Evolutionary conservation across 306 rosid genomes (phyloP).

Genomic region (Glycyrrhiza uralensis): DNA sequence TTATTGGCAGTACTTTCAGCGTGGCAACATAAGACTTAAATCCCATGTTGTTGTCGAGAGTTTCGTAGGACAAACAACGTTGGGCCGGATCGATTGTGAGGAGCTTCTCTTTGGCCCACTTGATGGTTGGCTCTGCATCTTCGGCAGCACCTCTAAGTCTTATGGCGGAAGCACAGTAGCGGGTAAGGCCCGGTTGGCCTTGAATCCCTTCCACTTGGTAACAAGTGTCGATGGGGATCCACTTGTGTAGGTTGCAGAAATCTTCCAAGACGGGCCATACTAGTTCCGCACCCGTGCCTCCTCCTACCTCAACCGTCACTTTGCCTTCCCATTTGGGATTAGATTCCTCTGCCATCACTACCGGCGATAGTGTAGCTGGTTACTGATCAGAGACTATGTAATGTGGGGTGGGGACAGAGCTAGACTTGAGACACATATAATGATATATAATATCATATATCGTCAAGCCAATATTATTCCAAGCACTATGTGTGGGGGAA

Average conservation of each 20-base stretch:
- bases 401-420: background rate
- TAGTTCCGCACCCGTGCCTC: background rate
- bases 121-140: background rate
- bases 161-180: conserved; percentile 39
- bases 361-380: background rate
- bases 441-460: too few species aligned
- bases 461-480: background rate
- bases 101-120: conserved; percentile 60
- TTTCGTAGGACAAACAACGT: conserved; percentile 44
- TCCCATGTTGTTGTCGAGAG: conserved; percentile 47
- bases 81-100: conserved; percentile 40
- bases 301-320: conserved; percentile 16
- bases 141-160: background rate
- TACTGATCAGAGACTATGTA: background rate
- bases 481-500: background rate
- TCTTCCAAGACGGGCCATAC: conserved; percentile 49
- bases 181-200: conserved; percentile 47
- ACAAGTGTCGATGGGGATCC: conserved; percentile 42
- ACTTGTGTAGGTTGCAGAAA: conserved; percentile 52
- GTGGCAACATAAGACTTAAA: conserved; percentile 44
- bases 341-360: conserved; percentile 23
- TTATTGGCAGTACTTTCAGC: conserved; percentile 20
- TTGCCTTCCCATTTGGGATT: conserved; percentile 43
- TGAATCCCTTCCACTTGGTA: conserved; percentile 36
- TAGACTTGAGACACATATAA: background rate